Evolutionary conservation across 2,329 filamentous ascomycete genomes (phyloP), one percentile per base, ranked within the genome.

Genomic region (Hypoxylon sp.): DNA sequence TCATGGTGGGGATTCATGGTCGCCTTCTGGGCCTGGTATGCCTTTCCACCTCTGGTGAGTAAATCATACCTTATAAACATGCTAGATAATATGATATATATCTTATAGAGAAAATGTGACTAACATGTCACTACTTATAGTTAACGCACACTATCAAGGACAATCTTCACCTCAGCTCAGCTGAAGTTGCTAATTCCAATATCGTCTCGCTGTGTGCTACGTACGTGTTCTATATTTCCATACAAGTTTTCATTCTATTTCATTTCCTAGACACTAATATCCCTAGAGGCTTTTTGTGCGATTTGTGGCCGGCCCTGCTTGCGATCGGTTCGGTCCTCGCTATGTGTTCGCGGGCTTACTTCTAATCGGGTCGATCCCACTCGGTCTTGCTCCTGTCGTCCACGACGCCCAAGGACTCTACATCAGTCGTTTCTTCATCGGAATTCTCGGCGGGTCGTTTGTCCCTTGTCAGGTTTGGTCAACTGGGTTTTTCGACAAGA

Each of bases 391-490:
- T 0, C 93, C 94, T 5, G 89, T 94, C 0, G 89, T 95, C 42
- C 90, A 89, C 53, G 90, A 86, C 59, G 89, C 89, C 5, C 82
- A 80, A 3, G 90, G 92, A 7, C 86, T 95, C n/a, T 90, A 93
- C 73, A 81, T 88, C 20, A 86, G 92, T 53, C 89, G 92, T 49
- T 95, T 95, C 84, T 95, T 95, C 81, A 89, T 95, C 70, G 92
- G 92, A 67, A 91, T 95, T 48, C 87, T 95, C 0, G 92, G 92
- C 44, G 91, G 90, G 1, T 88, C 89, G 1, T 95, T 95, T 74
- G 92, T 95, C 0, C 92, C 92, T 11, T 97, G 94, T 79, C 94
- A 97, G 78, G 95, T 97, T 6, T 97, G 94, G 93, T 93, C 91
- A 8, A 97, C 94, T 0, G 93, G 91, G 0, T 97, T 97, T 84